Evolutionary conservation across 768 basidiomycete genomes (phyloP), one percentile per base, ranked within the genome.

Genomic region (Candolleomyces aberdarensis): DNA sequence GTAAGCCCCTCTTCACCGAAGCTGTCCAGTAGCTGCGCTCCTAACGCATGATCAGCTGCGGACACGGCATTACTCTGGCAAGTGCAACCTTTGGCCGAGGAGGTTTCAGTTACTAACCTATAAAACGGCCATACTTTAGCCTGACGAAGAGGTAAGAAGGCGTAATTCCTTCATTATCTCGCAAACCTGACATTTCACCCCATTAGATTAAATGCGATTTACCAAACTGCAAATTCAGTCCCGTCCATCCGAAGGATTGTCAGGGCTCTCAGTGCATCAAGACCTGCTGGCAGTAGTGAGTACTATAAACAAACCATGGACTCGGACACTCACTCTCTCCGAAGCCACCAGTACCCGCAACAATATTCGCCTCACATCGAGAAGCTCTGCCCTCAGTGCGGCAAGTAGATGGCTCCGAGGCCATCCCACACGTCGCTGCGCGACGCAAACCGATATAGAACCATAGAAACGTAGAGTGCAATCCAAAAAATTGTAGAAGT

Each of bases 231-330:
- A 86, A 81, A 74, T 88, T 89, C 66, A 88, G 87, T 66, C 79
- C 80, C 7, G 73, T 66, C 39, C 87, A 89, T 69, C 76, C 86
- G 41, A 67, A 54, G 46, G 68, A 73, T 41, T 89, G 87, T 69
- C 58, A 66, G 51, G 78, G 81, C 3, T 83, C 84, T 40, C 64
- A 71, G 48, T 89, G 87, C 67, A 77, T 72, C 63, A 70, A 79
- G 62, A 80, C 78, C 59, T 89, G 87, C 70, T 88, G 87, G 85
- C 87, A 89, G 71, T 88, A 89, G 87, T 88, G 71, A 66, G 87
- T 76, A 57, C 58, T 4, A 5, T 3, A 15, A 5, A 41, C 47
- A 54, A 44, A 43, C 26, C 56, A 43, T 66, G 67, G 62, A 65
- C 59, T 19, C 65, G 70, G 70, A 62, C 69, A 61, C 66, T 62